Conservation (phyloP, 345 rosid species). For the Brassica rapa region DNA sequence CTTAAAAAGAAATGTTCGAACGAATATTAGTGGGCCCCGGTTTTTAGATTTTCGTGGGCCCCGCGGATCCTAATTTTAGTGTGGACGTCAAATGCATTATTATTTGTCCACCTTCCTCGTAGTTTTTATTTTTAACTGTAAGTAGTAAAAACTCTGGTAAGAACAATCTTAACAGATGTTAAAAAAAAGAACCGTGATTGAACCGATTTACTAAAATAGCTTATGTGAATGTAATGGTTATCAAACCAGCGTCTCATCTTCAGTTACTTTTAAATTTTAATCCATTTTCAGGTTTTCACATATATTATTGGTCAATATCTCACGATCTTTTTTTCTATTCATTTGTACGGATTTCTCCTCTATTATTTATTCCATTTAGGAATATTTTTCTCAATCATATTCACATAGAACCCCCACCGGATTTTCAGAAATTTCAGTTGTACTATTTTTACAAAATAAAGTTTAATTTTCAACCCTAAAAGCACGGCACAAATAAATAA, state of each 20-base stretch:
- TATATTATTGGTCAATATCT: conserved; percentile 17
- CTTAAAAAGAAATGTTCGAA: conserved; percentile 36
- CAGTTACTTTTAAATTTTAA: neutral
- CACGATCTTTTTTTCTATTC: conserved; percentile 13
- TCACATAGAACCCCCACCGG: conserved; percentile 51
- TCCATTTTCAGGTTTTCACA: conserved; percentile 5
- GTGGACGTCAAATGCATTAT: conserved; percentile 34
- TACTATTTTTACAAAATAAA: conserved; percentile 16
- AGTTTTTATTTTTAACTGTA: neutral
- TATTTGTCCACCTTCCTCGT: conserved; percentile 30
- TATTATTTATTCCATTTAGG: conserved; percentile 35
- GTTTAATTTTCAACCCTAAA: conserved; percentile 37
- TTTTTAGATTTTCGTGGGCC: conserved; percentile 55
- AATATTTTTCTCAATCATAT: conserved; percentile 25
- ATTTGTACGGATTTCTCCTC: conserved; percentile 15
- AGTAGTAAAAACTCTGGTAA: neutral
- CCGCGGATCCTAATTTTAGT: conserved; percentile 48
- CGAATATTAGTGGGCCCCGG: conserved; percentile 45
- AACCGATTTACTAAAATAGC: neutral
- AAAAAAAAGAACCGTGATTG: neutral
- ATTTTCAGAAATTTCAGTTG: conserved; percentile 53
- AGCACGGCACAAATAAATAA: conserved; percentile 27
- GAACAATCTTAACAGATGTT: neutral
- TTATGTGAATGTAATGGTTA: neutral
- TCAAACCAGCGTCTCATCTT: neutral